These are phyloP conservation scores for Trichomonas gallinae DNA, from an alignment of 208 protist genomes.

Conservation along the genomic window DNA sequence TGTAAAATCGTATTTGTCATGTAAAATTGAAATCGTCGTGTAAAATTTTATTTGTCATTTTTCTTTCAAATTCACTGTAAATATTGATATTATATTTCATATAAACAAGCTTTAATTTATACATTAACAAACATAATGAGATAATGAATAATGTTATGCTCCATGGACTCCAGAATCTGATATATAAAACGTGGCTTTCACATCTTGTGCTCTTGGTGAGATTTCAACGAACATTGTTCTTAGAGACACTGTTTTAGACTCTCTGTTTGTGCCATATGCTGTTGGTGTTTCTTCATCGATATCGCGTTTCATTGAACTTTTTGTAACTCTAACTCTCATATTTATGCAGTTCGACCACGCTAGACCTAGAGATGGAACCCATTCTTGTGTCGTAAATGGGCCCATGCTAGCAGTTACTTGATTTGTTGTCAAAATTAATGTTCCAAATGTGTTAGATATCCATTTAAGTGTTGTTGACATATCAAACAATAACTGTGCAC, in stretches of 20 bases:
- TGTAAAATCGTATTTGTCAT: too few relatives aligned
- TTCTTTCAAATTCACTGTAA: too few relatives aligned
- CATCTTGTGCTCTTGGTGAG: neutral
- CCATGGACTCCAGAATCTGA: neutral
- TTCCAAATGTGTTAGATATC: neutral
- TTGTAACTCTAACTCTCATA: neutral
- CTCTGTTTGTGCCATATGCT: neutral
- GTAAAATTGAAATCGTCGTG: too few relatives aligned
- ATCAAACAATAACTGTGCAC: neutral
- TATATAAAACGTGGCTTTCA: neutral
- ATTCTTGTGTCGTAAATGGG: neutral
- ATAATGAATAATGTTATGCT: neutral
- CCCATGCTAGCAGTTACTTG: neutral
- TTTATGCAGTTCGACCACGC: constrained; percentile 10
- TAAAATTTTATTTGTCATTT: too few relatives aligned
- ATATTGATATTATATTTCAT: too few relatives aligned
- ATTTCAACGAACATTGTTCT: neutral
- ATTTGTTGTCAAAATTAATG: neutral
- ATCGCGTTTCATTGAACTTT: neutral
- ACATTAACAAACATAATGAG: too few relatives aligned
- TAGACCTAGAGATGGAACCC: neutral
- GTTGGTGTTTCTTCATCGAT: neutral
- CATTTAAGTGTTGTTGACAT: neutral
- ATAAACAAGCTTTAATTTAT: too few relatives aligned
- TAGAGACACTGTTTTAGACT: neutral